Conservation (phyloP, 108 stramenopile genomes). For the Skeletonema marinoi region DNA sequence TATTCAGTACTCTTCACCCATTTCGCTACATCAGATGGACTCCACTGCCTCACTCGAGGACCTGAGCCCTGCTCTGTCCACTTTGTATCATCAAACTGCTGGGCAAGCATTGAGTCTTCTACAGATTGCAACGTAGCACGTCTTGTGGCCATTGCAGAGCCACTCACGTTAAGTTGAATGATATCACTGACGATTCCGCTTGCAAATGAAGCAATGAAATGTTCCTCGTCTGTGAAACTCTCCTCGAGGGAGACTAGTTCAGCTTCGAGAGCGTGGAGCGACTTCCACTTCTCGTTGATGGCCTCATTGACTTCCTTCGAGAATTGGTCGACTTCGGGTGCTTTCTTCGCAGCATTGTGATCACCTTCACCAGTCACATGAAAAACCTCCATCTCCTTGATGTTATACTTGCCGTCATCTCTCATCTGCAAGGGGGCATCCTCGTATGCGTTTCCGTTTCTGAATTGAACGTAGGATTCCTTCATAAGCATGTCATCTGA, state of each 20-base stretch:
- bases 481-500: background rate
- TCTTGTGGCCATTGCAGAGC: background rate
- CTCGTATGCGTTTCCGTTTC: background rate
- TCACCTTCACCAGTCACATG: background rate
- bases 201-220: background rate
- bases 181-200: background rate
- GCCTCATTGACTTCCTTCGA: background rate
- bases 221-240: conserved; percentile 14
- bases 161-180: background rate
- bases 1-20: conserved; percentile 13
- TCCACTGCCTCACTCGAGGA: conserved; percentile 11
- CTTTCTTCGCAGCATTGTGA: background rate
- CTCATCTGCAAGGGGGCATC: background rate
- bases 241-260: conserved; percentile 13
- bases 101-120: background rate
- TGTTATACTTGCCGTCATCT: background rate
- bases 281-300: background rate
- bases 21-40: conserved; percentile 7
- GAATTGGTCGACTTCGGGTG: background rate
- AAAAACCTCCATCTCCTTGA: conserved; percentile 3
- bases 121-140: background rate
- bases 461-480: too few species aligned
- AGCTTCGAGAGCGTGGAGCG: background rate
- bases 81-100: conserved; percentile 12
- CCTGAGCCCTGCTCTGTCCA: background rate